Evolutionary conservation across 1,139 yeast genomes (phyloP).

Genomic region (Blastobotrys aristatus): DNA sequence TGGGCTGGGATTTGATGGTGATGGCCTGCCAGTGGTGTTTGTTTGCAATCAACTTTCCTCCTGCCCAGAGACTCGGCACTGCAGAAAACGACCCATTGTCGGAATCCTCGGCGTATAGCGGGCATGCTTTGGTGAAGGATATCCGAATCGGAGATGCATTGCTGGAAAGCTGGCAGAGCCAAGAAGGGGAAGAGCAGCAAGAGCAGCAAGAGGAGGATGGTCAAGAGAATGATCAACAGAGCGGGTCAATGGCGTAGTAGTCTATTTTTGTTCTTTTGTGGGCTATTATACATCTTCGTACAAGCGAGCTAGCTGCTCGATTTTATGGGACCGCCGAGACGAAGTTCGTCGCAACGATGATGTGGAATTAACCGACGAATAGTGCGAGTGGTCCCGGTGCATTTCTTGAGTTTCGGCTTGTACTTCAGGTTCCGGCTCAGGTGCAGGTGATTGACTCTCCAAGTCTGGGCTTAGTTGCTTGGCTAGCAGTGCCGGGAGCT

Average conservation of each 20-base stretch:
- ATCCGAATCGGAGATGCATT: constrained; percentile 16
- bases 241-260: background rate
- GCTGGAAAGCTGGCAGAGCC: constrained; percentile 12
- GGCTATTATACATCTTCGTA: background rate
- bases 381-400: too few relatives aligned
- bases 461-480: constrained; percentile 10
- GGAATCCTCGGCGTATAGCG: constrained; percentile 19
- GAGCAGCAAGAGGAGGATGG: background rate
- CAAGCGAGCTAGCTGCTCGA: constrained; percentile 5
- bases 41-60: constrained; percentile 24
- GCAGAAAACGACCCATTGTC: constrained; percentile 6
- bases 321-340: background rate
- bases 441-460: background rate
- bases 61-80: background rate
- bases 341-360: background rate
- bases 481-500: constrained; percentile 21
- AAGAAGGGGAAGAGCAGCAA: background rate
- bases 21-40: constrained; percentile 23
- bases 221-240: background rate
- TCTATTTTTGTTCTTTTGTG: background rate
- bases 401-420: background rate
- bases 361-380: background rate
- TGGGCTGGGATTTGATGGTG: constrained; percentile 25
- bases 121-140: constrained; percentile 23
- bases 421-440: background rate